These are phyloP conservation scores for Mortierella alpina DNA, from an alignment of 192 early-diverging fungal genomes.

Conservation along the genomic window DNA sequence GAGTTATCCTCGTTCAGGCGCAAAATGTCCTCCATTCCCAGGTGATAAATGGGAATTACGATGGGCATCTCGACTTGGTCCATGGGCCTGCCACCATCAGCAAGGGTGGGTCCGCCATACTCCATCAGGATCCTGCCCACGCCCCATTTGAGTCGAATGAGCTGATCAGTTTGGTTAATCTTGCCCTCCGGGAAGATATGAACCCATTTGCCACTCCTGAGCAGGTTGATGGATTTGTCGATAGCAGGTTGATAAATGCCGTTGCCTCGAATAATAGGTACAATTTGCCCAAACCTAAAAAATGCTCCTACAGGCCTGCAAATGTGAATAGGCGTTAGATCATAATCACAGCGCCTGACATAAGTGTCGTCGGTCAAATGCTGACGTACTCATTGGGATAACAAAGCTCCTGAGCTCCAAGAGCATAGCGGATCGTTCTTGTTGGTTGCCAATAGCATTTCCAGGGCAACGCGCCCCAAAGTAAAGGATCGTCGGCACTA, in stretches of 20 bases:
- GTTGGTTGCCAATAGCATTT: slow-evolving; percentile 60
- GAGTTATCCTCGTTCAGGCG: slow-evolving; percentile 61
- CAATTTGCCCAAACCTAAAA: slow-evolving; percentile 83
- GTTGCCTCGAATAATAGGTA: slow-evolving; percentile 85
- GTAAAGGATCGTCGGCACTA: slow-evolving; percentile 76
- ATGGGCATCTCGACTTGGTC: slow-evolving; percentile 38
- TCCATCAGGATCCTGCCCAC: slow-evolving; percentile 90
- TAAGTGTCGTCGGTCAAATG: not conserved
- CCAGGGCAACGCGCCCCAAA: slow-evolving; percentile 79
- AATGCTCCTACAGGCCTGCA: slow-evolving; percentile 63
- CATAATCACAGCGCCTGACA: not conserved
- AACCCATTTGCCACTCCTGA: slow-evolving; percentile 81
- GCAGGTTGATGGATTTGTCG: slow-evolving; percentile 76
- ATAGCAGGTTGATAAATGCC: slow-evolving; percentile 89
- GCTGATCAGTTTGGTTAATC: slow-evolving; percentile 68
- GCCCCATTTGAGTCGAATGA: slow-evolving; percentile 88
- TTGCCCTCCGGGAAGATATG: slow-evolving; percentile 92
- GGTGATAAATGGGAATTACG: slow-evolving; percentile 54
- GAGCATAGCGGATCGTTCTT: slow-evolving; percentile 77
- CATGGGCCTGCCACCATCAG: slow-evolving; percentile 72
- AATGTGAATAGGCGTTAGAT: not conserved
- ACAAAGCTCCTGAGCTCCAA: slow-evolving; percentile 90
- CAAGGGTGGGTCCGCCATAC: slow-evolving; percentile 72
- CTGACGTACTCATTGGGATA: slow-evolving; percentile 75
- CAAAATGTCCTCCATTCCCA: slow-evolving; percentile 70